Conservation (phyloP, 768 basidiomycete genomes). For the Leccinum broughii region DNA sequence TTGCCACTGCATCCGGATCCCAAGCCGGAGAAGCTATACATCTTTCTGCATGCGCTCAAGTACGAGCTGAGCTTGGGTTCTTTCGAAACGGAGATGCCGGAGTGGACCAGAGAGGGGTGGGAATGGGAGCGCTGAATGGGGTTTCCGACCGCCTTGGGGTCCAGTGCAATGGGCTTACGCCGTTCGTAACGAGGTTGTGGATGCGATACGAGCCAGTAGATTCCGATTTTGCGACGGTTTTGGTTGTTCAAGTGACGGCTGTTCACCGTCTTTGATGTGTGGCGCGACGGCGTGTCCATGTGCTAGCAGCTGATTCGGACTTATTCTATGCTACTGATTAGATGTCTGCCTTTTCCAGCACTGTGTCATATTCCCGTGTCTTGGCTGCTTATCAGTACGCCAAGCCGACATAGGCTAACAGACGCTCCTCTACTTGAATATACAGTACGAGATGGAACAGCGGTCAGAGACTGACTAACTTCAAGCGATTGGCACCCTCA, state of each 20-base stretch:
- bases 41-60: conserved; percentile 89
- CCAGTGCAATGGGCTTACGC: not conserved
- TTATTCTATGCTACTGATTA: not conserved
- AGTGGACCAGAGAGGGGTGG: conserved; percentile 82
- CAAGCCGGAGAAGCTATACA: conserved; percentile 87
- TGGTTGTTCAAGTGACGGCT: not conserved
- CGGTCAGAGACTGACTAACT: not conserved
- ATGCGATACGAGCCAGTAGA: not conserved
- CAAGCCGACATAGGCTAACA: not conserved
- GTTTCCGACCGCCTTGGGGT: not conserved
- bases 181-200: not conserved
- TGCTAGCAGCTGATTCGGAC: not conserved
- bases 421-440: not conserved
- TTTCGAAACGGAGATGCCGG: conserved; percentile 85
- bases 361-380: not conserved
- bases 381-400: not conserved
- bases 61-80: conserved; percentile 83
- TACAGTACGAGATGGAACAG: not conserved
- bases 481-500: not conserved
- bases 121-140: conserved; percentile 48
- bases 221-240: not conserved
- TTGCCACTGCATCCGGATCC: conserved; percentile 93
- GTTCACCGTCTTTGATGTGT: not conserved
- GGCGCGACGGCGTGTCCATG: not conserved
- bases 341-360: not conserved